These are phyloP conservation scores for Capsicum baccatum DNA, from an alignment of 257 asterid genomes.

Conservation along the genomic window DNA sequence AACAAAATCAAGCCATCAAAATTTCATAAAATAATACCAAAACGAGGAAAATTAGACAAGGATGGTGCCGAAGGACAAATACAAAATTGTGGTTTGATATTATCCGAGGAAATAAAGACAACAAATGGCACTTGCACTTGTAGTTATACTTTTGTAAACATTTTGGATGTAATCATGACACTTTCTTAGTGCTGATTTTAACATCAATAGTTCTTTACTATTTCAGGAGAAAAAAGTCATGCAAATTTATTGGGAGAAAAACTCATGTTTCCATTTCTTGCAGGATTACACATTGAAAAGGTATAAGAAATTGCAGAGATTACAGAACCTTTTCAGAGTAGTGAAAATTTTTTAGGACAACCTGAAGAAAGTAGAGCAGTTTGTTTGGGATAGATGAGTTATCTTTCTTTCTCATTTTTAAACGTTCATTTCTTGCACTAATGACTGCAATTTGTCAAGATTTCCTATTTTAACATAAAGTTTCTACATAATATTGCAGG, in stretches of 20 bases:
- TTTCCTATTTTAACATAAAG: too few species aligned
- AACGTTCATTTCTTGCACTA: too few species aligned
- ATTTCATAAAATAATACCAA: not conserved
- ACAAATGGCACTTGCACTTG: too few species aligned
- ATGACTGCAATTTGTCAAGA: too few species aligned
- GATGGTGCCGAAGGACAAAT: too few species aligned
- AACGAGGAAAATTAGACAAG: not conserved
- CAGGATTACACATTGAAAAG: not conserved
- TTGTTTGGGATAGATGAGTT: not conserved
- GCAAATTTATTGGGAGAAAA: not conserved
- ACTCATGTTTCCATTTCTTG: not conserved
- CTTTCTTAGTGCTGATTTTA: not conserved
- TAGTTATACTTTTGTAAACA: not conserved
- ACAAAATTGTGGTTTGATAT: too few species aligned
- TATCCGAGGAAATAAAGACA: too few species aligned
- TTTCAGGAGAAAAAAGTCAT: not conserved
- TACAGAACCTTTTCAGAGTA: not conserved
- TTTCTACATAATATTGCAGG: too few species aligned
- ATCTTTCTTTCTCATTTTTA: slow-evolving; percentile 9
- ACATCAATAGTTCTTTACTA: not conserved
- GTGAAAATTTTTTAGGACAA: not conserved
- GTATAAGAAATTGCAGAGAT: not conserved
- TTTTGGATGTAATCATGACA: not conserved
- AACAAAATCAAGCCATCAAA: not conserved
- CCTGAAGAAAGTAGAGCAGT: not conserved